These are phyloP conservation scores for Nitzschia sp. DNA, from an alignment of 108 stramenopile genomes.

Conservation along the genomic window DNA sequence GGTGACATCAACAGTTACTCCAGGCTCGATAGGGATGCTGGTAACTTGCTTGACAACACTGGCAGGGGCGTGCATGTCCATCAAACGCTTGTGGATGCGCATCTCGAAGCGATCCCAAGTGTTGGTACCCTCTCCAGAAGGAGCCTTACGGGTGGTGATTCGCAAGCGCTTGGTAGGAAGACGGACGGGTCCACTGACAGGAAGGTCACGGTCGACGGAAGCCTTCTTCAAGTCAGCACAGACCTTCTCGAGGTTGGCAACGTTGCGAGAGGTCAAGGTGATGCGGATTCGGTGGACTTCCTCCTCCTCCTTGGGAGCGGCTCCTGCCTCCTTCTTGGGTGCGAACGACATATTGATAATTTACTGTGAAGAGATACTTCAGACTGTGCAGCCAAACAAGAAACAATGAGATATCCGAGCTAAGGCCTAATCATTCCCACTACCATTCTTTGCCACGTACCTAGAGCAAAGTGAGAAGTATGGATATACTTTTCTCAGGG, in stretches of 20 bases:
- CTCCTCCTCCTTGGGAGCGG: slow-evolving; percentile 41
- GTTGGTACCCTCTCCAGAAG: slow-evolving; percentile 99
- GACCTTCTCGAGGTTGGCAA: slow-evolving; percentile 97
- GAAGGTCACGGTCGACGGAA: slow-evolving; percentile 92
- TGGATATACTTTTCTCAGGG: slow-evolving; percentile 6
- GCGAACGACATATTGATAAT: slow-evolving; percentile 66
- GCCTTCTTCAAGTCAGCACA: slow-evolving; percentile 97
- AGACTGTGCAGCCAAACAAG: slow-evolving; percentile 32
- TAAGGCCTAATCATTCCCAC: too few species aligned
- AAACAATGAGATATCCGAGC: neutral
- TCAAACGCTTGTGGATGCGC: slow-evolving; percentile 99
- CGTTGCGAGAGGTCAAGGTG: slow-evolving; percentile 98
- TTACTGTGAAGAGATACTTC: slow-evolving; percentile 35
- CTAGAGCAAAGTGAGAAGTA: slow-evolving; percentile 68
- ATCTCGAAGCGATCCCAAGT: slow-evolving; percentile 99
- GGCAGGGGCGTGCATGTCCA: slow-evolving; percentile 95
- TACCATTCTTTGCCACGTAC: slow-evolving; percentile 18
- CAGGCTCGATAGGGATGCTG: slow-evolving; percentile 97
- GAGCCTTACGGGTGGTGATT: slow-evolving; percentile 99
- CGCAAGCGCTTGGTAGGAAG: slow-evolving; percentile 97
- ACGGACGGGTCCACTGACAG: slow-evolving; percentile 95
- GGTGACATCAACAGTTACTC: slow-evolving; percentile 97
- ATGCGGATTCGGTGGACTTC: slow-evolving; percentile 97
- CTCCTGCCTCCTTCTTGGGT: slow-evolving; percentile 73
- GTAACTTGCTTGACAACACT: slow-evolving; percentile 99